These are phyloP conservation scores for Panaeolus papilionaceus DNA, from an alignment of 768 basidiomycete genomes.

Conservation along the genomic window DNA sequence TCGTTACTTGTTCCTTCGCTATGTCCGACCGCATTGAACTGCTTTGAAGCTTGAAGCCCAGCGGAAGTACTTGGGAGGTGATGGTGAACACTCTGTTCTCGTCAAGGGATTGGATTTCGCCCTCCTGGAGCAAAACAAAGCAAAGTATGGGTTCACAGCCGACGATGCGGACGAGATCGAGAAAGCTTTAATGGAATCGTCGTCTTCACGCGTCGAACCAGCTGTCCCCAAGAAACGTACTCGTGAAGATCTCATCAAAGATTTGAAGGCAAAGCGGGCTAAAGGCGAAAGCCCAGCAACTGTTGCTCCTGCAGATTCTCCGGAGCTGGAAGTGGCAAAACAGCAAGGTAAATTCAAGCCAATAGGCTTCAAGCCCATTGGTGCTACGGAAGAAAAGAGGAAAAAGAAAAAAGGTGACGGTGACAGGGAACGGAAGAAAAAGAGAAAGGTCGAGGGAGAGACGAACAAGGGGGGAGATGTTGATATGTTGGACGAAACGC, in stretches of 20 bases:
- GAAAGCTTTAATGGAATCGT: slow-evolving; percentile 63
- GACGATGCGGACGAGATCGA: slow-evolving; percentile 87
- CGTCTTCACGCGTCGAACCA: slow-evolving; percentile 29
- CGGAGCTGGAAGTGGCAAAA: slow-evolving; percentile 49
- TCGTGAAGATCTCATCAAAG: slow-evolving; percentile 76
- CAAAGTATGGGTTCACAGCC: slow-evolving; percentile 57
- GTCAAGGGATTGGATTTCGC: slow-evolving; percentile 92
- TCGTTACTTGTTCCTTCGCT: slow-evolving; percentile 28
- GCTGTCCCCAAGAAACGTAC: slow-evolving; percentile 66
- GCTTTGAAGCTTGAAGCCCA: slow-evolving; percentile 68
- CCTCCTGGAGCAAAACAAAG: slow-evolving; percentile 84
- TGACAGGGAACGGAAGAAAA: slow-evolving; percentile 65
- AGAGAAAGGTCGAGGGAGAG: slow-evolving; percentile 32
- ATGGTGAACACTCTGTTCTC: slow-evolving; percentile 83
- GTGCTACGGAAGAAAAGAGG: slow-evolving; percentile 54
- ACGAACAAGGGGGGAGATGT: slow-evolving; percentile 23
- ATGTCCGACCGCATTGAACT: slow-evolving; percentile 13
- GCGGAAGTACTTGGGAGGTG: slow-evolving; percentile 82
- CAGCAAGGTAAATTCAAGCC: slow-evolving; percentile 59
- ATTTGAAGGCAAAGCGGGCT: slow-evolving; percentile 71
- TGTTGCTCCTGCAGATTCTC: slow-evolving; percentile 38
- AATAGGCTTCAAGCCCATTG: slow-evolving; percentile 74
- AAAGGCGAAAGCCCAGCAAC: slow-evolving; percentile 29
- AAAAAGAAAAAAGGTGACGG: slow-evolving; percentile 49
- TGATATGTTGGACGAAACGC: slow-evolving; percentile 10